Percentiles rank a stretch among this genome's conserved stretches.
Conservation (phyloP, 148 eudicot genomes). For the Persicaria maculosa region DNA sequence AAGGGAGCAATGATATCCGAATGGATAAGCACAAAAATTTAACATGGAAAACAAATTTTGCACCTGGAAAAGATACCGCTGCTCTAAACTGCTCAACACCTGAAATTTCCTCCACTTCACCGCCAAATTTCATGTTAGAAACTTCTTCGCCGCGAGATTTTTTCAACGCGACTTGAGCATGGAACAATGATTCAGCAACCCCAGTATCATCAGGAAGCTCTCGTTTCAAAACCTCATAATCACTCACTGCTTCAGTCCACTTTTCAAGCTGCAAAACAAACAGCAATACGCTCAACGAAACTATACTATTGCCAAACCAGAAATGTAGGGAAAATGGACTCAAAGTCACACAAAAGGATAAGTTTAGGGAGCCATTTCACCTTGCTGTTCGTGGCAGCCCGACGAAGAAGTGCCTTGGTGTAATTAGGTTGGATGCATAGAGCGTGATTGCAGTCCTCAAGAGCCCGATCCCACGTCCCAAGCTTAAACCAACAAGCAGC, state of each 20-base stretch:
- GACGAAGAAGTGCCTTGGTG: constrained; percentile 79
- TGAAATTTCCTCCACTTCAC: constrained; percentile 27
- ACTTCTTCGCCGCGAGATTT: constrained; percentile 79
- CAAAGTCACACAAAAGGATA: not conserved
- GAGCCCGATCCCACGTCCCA: constrained; percentile 62
- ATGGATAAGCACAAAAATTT: not conserved
- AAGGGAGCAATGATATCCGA: no score
- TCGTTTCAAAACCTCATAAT: constrained; percentile 68
- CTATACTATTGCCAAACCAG: no score
- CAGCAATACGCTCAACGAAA: not conserved
- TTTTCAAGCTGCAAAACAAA: constrained; percentile 56
- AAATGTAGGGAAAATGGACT: no score
- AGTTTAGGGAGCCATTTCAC: constrained; percentile 20
- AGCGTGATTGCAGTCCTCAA: constrained; percentile 83
- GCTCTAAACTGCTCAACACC: constrained; percentile 70
- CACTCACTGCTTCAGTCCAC: constrained; percentile 81
- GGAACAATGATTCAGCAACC: constrained; percentile 77
- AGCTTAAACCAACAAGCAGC: constrained; percentile 96
- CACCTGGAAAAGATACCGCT: constrained; percentile 61
- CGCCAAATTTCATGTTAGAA: constrained; percentile 43
- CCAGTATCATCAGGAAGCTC: constrained; percentile 62
- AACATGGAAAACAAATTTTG: not conserved
- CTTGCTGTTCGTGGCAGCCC: constrained; percentile 80
- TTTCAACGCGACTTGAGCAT: constrained; percentile 74
- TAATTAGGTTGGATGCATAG: constrained; percentile 70